phyloP scores from a whole-genome alignment of 1,284 basidiomycete species.

The Flammula alnicola region DNA sequence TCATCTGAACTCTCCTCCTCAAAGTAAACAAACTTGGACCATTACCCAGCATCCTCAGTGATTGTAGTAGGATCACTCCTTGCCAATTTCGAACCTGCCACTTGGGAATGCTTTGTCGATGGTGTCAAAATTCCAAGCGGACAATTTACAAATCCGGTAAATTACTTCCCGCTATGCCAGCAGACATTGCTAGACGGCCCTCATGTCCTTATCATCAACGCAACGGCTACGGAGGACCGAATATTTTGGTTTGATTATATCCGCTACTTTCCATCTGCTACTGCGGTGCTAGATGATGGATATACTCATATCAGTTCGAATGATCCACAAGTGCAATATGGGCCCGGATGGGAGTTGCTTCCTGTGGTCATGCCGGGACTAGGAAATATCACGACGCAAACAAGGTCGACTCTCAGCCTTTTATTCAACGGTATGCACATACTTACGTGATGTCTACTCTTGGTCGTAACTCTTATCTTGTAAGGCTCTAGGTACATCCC shows the following conservation, averaged over 20 bases:
- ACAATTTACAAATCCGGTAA: slow-evolving; percentile 13
- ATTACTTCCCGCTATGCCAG: slow-evolving; percentile 26
- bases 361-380: background rate
- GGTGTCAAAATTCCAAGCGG: background rate
- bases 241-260: slow-evolving; percentile 35
- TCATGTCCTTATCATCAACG: slow-evolving; percentile 26
- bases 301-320: slow-evolving; percentile 20
- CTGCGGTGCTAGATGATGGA: slow-evolving; percentile 14
- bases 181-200: slow-evolving; percentile 6
- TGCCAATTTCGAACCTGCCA: slow-evolving; percentile 7
- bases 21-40: too few species aligned
- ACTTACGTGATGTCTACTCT: too few species aligned
- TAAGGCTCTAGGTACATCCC: slow-evolving; percentile 15
- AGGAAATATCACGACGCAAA: slow-evolving; percentile 21
- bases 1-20: background rate
- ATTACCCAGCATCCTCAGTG: too few species aligned
- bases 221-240: slow-evolving; percentile 13
- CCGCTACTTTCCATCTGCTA: slow-evolving; percentile 28
- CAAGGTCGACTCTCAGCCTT: slow-evolving; percentile 20
- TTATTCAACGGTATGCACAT: slow-evolving; percentile 30
- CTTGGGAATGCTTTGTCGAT: background rate
- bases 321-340: slow-evolving; percentile 24
- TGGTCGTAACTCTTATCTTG: too few species aligned
- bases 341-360: slow-evolving; percentile 23
- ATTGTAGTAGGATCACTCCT: background rate